Evolutionary conservation across 257 asterid species (phyloP).

Genomic region (Petunia secreta): DNA sequence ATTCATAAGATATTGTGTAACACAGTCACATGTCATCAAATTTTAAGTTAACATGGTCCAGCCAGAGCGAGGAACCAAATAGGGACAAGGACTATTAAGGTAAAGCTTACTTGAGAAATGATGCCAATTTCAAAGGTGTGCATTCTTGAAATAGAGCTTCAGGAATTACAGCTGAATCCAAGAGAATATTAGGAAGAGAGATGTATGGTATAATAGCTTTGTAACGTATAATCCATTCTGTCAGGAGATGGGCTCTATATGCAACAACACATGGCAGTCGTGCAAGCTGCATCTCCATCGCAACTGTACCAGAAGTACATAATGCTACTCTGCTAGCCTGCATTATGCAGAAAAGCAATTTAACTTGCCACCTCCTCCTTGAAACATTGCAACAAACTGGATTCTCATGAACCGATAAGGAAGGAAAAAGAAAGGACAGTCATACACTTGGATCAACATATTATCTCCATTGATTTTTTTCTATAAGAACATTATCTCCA

Average conservation of each 20-base stretch:
- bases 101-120: slow-evolving; percentile 58
- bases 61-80: not conserved
- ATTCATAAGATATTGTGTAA: not conserved
- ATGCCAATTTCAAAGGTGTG: slow-evolving; percentile 69
- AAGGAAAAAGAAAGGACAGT: not conserved
- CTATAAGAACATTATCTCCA: not conserved
- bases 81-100: slow-evolving; percentile 5
- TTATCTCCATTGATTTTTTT: not conserved
- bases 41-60: not conserved
- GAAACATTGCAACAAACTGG: not conserved
- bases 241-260: slow-evolving; percentile 83
- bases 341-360: slow-evolving; percentile 26
- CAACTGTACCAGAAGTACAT: slow-evolving; percentile 95
- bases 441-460: not conserved
- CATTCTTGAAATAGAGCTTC: slow-evolving; percentile 85
- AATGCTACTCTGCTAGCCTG: slow-evolving; percentile 89
- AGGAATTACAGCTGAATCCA: slow-evolving; percentile 72
- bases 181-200: slow-evolving; percentile 85
- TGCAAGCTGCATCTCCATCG: slow-evolving; percentile 91
- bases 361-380: not conserved
- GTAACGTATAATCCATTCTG: slow-evolving; percentile 78
- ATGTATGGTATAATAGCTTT: slow-evolving; percentile 82
- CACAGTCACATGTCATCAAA: not conserved
- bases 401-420: not conserved
- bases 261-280: slow-evolving; percentile 92